Evolutionary conservation across 345 rosid genomes (phyloP).

Genomic region (Fremontodendron californicum): DNA sequence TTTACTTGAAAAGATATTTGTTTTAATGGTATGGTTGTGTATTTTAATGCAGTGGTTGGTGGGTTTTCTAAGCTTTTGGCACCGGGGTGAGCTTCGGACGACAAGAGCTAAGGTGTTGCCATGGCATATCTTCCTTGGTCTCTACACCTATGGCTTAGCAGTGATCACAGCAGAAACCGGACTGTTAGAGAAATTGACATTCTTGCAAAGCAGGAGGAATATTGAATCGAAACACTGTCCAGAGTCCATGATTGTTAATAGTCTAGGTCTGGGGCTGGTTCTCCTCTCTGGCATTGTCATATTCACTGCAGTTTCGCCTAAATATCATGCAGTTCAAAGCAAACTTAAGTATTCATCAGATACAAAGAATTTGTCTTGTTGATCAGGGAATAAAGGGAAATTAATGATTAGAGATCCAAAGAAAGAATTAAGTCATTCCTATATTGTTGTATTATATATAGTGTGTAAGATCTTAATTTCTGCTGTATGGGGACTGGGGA

Average conservation of each 20-base stretch:
- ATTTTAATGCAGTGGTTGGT: slow-evolving; percentile 67
- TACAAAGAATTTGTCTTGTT: slow-evolving; percentile 49
- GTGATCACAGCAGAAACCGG: slow-evolving; percentile 91
- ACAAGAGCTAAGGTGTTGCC: slow-evolving; percentile 63
- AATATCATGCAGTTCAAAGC: slow-evolving; percentile 25
- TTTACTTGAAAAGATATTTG: too few species aligned
- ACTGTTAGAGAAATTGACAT: slow-evolving; percentile 66
- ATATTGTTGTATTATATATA: neutral
- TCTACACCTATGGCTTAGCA: slow-evolving; percentile 78
- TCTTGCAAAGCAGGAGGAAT: slow-evolving; percentile 52
- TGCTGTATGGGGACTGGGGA: neutral
- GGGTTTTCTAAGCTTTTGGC: slow-evolving; percentile 90
- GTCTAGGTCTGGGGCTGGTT: slow-evolving; percentile 67
- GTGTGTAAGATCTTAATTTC: neutral
- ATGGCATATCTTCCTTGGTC: slow-evolving; percentile 90
- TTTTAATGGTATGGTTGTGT: neutral
- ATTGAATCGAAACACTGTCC: slow-evolving; percentile 37
- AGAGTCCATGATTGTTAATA: slow-evolving; percentile 69
- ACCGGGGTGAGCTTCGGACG: slow-evolving; percentile 59
- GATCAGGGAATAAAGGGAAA: neutral
- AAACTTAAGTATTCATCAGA: slow-evolving; percentile 44
- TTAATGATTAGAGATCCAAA: neutral
- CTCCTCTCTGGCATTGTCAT: slow-evolving; percentile 65
- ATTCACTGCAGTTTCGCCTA: slow-evolving; percentile 63
- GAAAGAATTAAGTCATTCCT: neutral